These are phyloP conservation scores for Psidium guajava DNA, from an alignment of 345 rosid genomes.

Conservation along the genomic window DNA sequence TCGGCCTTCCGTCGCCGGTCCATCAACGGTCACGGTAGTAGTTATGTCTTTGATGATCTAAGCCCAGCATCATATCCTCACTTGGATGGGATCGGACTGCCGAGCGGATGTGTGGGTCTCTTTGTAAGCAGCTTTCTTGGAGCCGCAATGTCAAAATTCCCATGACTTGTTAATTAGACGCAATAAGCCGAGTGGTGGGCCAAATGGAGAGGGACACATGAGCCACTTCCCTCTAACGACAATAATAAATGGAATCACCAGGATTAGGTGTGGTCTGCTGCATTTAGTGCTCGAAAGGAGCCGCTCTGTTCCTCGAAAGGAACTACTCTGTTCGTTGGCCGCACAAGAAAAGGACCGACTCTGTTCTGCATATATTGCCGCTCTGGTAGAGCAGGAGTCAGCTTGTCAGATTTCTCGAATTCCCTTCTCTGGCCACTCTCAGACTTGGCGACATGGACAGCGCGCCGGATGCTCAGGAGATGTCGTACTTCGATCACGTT, in stretches of 20 bases:
- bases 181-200: not conserved
- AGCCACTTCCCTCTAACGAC: not conserved
- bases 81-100: not conserved
- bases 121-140: not conserved
- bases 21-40: not conserved
- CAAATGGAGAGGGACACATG: not conserved
- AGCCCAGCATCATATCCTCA: not conserved
- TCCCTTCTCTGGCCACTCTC: not conserved
- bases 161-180: not conserved
- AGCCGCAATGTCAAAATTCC: not conserved
- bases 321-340: not conserved
- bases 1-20: not conserved
- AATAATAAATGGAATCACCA: not conserved
- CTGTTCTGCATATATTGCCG: not conserved
- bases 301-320: not conserved
- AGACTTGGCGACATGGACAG: slow-evolving; percentile 16
- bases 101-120: not conserved
- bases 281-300: not conserved
- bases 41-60: not conserved
- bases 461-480: slow-evolving; percentile 15
- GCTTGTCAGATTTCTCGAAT: not conserved
- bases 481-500: slow-evolving; percentile 22
- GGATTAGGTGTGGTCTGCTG: not conserved
- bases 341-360: not conserved
- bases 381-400: not conserved